phyloP scores from a whole-genome alignment of 2,329 filamentous ascomycete genomes.

The Claviceps sp. region DNA sequence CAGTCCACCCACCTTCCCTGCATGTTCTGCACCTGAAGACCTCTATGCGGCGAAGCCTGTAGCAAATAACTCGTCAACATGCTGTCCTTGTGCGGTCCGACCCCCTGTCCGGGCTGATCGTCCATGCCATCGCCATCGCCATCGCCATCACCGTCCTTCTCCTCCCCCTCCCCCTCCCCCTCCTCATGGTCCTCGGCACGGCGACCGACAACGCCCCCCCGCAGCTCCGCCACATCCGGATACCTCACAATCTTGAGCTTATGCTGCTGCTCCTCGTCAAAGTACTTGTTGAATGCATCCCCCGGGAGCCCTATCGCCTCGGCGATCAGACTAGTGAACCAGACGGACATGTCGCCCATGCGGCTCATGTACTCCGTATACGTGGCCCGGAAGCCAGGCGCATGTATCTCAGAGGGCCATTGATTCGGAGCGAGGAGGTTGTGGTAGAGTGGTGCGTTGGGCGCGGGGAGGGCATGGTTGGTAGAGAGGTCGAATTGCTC shows the following conservation, averaged over 20 bases:
- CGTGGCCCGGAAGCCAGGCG: slow-evolving; percentile 54
- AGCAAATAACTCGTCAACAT: slow-evolving; percentile 75
- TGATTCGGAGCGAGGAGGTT: slow-evolving; percentile 68
- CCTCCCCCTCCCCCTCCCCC: no score
- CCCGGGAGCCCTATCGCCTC: slow-evolving; percentile 64
- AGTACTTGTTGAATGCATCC: slow-evolving; percentile 64
- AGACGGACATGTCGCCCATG: slow-evolving; percentile 60
- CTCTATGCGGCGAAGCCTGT: slow-evolving; percentile 62
- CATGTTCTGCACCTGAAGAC: slow-evolving; percentile 74
- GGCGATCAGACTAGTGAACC: slow-evolving; percentile 69
- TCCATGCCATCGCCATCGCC: slow-evolving; percentile 13
- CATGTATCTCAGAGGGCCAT: slow-evolving; percentile 53
- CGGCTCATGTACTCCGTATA: slow-evolving; percentile 63
- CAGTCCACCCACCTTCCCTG: slow-evolving; percentile 71
- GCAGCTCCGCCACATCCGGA: slow-evolving; percentile 53
- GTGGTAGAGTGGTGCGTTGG: slow-evolving; percentile 53
- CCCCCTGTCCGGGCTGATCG: slow-evolving; percentile 40
- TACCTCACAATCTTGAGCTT: slow-evolving; percentile 87
- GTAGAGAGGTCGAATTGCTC: slow-evolving; percentile 84
- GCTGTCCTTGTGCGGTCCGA: slow-evolving; percentile 73
- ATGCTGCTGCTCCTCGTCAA: slow-evolving; percentile 62
- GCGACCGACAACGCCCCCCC: slow-evolving; percentile 16
- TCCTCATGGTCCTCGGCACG: no score
- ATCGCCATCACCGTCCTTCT: background rate
- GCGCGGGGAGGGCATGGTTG: slow-evolving; percentile 51